Base-by-base conservation (phyloP, 2,329 filamentous ascomycete species). In the Hymenotorrendiella dingleyae region DNA sequence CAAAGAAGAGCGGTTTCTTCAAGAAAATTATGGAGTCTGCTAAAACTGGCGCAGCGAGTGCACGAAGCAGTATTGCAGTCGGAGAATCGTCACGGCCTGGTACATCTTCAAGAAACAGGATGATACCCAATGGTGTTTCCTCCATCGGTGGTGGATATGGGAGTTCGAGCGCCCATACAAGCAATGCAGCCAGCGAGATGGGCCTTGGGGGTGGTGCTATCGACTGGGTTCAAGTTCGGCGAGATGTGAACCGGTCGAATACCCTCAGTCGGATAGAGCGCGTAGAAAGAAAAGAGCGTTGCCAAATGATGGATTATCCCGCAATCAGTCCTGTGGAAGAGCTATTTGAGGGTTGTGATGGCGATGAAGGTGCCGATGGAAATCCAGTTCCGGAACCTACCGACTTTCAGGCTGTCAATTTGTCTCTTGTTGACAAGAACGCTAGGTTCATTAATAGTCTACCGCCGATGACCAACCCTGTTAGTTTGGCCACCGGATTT, bases 151-250 rank as follows among this genome's bases (percentile, higher is more conserved):
- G 76, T 16, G 74, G 73, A 1, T 53, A 48, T 37, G 49, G 47
- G 2, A 59, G 53, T 44, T n/a, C n/a, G n/a, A 65, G 59, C 42
- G 69, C 70, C 42, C 69, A 70, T 17, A 39, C 27, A 20, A 40
- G 40, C 34, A 76, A 80, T 48, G 67, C 74, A 4, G 75, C 80
- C 11, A 74, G 77, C 43, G 88, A 94, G 14, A 84, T 84, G 74
- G 87, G 84, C 2, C 64, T 84, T 6, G 74, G 69, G 27, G 69
- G 64, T 20, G 38, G 11, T n/a, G 69, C 72, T 1, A 75, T 86
- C 11, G 91, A 97, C 62, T 98, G 93, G 90, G 89, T 98, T n/a
- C 90, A 97, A 62, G 89, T 97, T 17, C 84, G 93, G 26, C 80
- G 93, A 34, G 94, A 98, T 64, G 84, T 98, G 35, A 97, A 98